Base-by-base conservation (phyloP, 1,139 yeast genomes). In the Sporopachydermia cereana region DNA sequence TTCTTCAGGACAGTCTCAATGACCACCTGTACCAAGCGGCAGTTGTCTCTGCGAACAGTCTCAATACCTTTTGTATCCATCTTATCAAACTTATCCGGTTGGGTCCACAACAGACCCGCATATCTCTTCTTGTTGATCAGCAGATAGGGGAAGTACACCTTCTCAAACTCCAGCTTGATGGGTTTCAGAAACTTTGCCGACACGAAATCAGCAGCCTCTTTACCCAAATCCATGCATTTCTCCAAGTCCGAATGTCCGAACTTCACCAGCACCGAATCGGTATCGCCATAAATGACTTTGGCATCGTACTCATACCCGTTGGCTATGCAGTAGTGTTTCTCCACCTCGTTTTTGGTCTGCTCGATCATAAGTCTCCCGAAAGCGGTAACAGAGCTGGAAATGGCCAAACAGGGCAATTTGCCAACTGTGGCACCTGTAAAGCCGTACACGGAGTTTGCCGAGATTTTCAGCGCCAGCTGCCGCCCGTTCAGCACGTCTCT, bases 371-470 rank as follows among this genome's bases (percentile, higher is more conserved):
- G 83, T 68, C 99, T 81, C 49, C 99, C 99, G 66, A 82, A 93
- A 0, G 98, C 82, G 1, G 99, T 93, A 42, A 82, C 91, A 0
- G 96, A 86, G 0, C 97, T 88, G 0, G 98, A 93, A 48, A 93
- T 93, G 1, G 95, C 95, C 50, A 93, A 69, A 67, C 98, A 93
- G 0, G 99, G 99, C 46, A 93, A 71, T 57, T 91, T 91, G 47
- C 99, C 99, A 45, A 89, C 80, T 0, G 97, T 91, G 2, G 99
- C 99, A 64, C 99, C 99, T 0, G 99, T 93, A 62, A 93, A 93
- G 44, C 99, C 99, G 61, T 93, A 93, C 3, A 93, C 99, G 2
- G 98, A 91, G 60, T 93, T 93, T 3, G 99, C 99, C 3, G 97
- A 88, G 44, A 93, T 85, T 57, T 93, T 93, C 59, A 93, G 70